Evolutionary conservation across 75 land plant species (phyloP).

Genomic region (Cupressus sempervirens): DNA sequence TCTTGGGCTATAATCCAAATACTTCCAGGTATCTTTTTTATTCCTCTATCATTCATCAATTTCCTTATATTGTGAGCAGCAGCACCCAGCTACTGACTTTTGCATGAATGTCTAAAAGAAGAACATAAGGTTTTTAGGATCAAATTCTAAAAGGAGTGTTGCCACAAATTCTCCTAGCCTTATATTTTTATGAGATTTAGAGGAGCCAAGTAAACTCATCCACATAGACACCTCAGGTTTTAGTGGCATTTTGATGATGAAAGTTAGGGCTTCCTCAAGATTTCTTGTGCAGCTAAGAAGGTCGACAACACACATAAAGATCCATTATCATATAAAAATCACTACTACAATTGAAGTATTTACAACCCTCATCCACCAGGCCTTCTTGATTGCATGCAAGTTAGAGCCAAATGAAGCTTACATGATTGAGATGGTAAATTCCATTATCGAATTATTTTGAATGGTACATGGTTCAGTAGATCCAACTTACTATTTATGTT

Average conservation of each 20-base stretch:
- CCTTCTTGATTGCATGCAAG: conserved; percentile 8
- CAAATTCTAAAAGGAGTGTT: conserved; percentile 13
- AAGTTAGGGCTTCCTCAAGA: conserved; percentile 19
- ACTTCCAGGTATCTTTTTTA: not conserved
- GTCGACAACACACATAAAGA: conserved; percentile 25
- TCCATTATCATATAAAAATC: conserved; percentile 11
- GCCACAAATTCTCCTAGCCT: conserved; percentile 21
- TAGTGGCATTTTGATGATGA: conserved; percentile 15
- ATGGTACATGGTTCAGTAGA: no score
- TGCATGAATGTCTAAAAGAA: conserved; percentile 29
- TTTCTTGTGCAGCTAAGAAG: conserved; percentile 22
- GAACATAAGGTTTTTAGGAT: conserved; percentile 16
- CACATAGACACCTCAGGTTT: conserved; percentile 6
- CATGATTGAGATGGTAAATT: not conserved
- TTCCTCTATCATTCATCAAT: conserved; percentile 5
- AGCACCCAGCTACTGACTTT: conserved; percentile 11
- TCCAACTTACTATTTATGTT: no score
- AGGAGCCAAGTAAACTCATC: conserved; percentile 25
- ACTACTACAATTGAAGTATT: conserved; percentile 2
- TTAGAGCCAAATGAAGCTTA: not conserved
- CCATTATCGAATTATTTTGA: no score
- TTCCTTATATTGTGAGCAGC: conserved; percentile 15
- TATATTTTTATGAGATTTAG: conserved; percentile 14
- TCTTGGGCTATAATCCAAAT: conserved; percentile 22
- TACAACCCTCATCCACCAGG: not conserved